Evolutionary conservation across 495 filamentous ascomycete species (phyloP), one percentile per base, ranked within the genome.

Genomic region (Aspergillus indologenus): DNA sequence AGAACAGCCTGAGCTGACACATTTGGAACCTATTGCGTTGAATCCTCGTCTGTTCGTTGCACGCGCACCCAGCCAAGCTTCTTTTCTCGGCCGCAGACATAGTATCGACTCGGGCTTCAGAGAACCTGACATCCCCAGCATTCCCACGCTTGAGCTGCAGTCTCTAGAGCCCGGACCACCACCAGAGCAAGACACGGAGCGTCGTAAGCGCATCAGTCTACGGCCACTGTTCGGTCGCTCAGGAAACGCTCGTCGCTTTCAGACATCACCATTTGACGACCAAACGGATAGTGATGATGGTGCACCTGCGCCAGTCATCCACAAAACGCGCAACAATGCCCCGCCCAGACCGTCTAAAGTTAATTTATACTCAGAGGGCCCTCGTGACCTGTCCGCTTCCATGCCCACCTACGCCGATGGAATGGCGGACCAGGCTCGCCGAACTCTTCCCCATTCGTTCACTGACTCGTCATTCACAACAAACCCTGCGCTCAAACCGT

Each of bases 251-350:
- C 71, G 69, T 12, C 65, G 64, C 17, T 57, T 69, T 0, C 68
- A 75, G 42, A 63, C 61, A 7, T 68, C 75, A 0, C 68, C 69
- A 7, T 66, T 63, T 3, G 47, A 65, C 9, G 71, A 74, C 8
- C 54, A 61, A 15, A 45, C 52, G 1, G 66, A 72, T 34, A 59
- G 62, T 1, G 65, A 70, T n/a, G 70, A 75, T 15, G 69, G 67
- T 26, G 76, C 71, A 3, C 74, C 75, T 6, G 68, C 74, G 4
- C 75, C 75, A 0, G 60, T 75, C 8, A 68, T 77, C 9, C 70
- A 66, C 0, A 79, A 79, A 46, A 67, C 61, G 6, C 44, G 61
- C 23, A 59, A 59, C 26, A 45, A 45, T 6, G 18, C 24, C 49
- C 9, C 58, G 65, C 22, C 56, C 61, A 26, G 51, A 52, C 21